Conservation (phyloP, 1,284 basidiomycete species). For the Psilocybe mexicana region DNA sequence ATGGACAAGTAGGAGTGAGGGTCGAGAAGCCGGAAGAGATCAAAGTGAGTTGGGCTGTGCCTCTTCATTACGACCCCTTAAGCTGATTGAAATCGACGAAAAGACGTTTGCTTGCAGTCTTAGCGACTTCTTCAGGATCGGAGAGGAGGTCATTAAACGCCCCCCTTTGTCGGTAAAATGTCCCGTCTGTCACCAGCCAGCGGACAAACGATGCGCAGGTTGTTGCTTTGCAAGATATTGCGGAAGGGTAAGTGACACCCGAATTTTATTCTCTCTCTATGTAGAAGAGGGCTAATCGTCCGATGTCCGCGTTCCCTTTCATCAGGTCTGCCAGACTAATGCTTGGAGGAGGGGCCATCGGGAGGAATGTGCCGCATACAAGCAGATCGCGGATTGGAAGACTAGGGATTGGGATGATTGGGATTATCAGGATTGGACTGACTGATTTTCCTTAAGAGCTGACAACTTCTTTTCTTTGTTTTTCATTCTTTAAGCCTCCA, state of each 20-base stretch:
- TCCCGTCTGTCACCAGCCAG: background rate
- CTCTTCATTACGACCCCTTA: background rate
- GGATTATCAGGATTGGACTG: background rate
- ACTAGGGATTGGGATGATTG: background rate
- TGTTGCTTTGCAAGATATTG: background rate
- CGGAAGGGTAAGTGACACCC: background rate
- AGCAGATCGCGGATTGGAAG: background rate
- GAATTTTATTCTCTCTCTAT: background rate
- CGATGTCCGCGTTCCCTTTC: background rate
- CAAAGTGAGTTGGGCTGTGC: conserved; percentile 17
- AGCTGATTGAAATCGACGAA: background rate
- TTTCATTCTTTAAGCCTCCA: too few species aligned
- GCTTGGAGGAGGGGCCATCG: background rate
- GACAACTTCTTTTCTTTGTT: too few species aligned
- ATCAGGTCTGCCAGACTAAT: background rate
- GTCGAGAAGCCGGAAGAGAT: conserved; percentile 23
- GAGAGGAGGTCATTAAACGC: background rate
- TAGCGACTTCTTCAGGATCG: background rate
- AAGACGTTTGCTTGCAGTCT: background rate
- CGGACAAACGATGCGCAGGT: background rate
- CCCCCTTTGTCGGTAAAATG: background rate
- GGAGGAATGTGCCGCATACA: background rate
- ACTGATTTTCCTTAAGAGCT: background rate
- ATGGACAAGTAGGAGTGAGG: conserved; percentile 27
- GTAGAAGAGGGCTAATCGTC: background rate